Conservation (phyloP, 2,329 filamentous ascomycete species). For the Phialophora verrucosa region DNA sequence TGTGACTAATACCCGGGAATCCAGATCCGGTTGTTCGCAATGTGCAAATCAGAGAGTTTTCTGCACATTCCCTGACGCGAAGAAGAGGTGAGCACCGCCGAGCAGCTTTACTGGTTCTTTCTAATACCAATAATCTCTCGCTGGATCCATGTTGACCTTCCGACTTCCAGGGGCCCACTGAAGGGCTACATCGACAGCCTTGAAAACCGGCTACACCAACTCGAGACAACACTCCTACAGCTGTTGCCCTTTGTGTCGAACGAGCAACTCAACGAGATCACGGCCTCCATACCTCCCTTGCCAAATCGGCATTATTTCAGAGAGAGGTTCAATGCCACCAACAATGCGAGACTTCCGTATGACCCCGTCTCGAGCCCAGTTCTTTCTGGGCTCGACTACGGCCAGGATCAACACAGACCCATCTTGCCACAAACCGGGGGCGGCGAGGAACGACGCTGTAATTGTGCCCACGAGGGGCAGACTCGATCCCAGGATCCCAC, state of each 20-base stretch:
- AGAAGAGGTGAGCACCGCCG: slow-evolving; percentile 6
- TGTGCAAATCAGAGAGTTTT: neutral
- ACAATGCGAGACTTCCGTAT: neutral
- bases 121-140: neutral
- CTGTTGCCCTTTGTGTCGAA: neutral
- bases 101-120: neutral
- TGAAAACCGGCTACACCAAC: slow-evolving; percentile 1
- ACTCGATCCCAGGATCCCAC: no score
- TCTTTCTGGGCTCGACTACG: neutral
- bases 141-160: neutral
- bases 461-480: neutral
- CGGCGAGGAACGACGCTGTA: neutral
- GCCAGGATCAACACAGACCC: neutral
- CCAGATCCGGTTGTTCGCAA: slow-evolving; percentile 12
- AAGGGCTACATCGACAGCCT: slow-evolving; percentile 17
- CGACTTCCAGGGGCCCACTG: neutral
- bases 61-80: slow-evolving; percentile 11
- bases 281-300: neutral
- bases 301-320: neutral
- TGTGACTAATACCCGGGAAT: neutral
- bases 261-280: neutral
- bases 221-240: neutral
- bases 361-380: neutral
- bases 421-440: neutral
- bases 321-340: neutral